phyloP scores from a whole-genome alignment of 306 rosid genomes.

The Canavalia gladiata region DNA sequence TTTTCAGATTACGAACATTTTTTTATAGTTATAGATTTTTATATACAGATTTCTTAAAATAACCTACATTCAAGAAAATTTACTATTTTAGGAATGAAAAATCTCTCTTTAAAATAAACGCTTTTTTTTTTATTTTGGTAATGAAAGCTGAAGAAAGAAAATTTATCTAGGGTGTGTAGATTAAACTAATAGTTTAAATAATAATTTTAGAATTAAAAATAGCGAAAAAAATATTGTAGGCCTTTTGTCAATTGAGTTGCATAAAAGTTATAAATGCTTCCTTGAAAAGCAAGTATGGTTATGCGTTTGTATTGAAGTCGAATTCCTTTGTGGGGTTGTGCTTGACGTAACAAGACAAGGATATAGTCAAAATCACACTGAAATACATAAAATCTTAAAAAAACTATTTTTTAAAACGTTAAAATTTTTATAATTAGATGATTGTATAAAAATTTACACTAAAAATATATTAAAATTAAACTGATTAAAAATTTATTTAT shows the following conservation, averaged over 20 bases:
- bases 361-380: not conserved
- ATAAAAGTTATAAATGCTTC: not conserved
- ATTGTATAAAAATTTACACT: too few species aligned
- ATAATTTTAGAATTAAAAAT: not conserved
- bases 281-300: not conserved
- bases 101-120: not conserved
- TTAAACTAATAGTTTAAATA: not conserved
- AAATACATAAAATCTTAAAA: not conserved
- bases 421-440: not conserved
- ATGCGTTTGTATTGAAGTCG: not conserved
- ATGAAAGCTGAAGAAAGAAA: not conserved
- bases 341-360: not conserved
- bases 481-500: too few species aligned
- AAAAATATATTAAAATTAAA: too few species aligned
- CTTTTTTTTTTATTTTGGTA: not conserved
- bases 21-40: not conserved
- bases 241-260: not conserved
- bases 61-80: not conserved
- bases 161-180: not conserved
- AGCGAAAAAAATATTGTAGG: not conserved
- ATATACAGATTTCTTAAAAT: not conserved
- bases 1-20: not conserved
- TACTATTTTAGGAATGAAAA: not conserved
- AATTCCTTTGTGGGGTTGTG: slow-evolving; percentile 8
- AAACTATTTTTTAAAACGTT: not conserved